Base-by-base conservation (phyloP, 1,284 basidiomycete species). In the Microbotryum scabiosae region DNA sequence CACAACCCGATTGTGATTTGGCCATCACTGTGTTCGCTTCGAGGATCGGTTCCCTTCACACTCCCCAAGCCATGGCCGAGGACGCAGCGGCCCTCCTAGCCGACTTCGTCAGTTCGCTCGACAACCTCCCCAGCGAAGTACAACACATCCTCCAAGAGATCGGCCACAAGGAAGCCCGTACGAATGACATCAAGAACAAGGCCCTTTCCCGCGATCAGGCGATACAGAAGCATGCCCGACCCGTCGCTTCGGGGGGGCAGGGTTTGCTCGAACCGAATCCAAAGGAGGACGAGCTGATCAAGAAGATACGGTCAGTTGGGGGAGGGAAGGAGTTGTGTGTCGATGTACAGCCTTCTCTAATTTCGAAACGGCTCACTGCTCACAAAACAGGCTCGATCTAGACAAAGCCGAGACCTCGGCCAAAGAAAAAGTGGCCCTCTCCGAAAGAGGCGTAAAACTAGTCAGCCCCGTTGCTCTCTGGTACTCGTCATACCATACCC, bases 51-150 rank as follows among this genome's bases (percentile, higher is more conserved):
- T n/a, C n/a, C 23, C 5, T 18, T 7, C 21, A 8, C 43, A 41
- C 30, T 20, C 12, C n/a, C 4, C 32, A 10, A 4, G 49, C 25
- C 26, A 48, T 61, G 26, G 51, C 62, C 8, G 70, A 71, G 59
- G 70, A 71, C 53, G 69, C 70, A 26, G 64, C 67, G 6, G 61
- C 61, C 14, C 55, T 69, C 32, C 62, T 72, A 23, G 61, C 62
- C 58, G 71, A 72, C 60, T 71, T 72, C 59, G 66, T 72, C 52
- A 59, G 56, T 30, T 68, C 66, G 25, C 65, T 72, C 58, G 71
- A 72, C 63, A 72, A 72, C 59, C 57, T 72, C 25, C 71, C 71
- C 6, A 60, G 60, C 49, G 71, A 72, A 51, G 69, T 71, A 7
- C 65, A 64, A 32, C 69, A 69, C 65, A 67, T 72, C 57, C 66